These are phyloP conservation scores for Heliosperma pusillum DNA, from an alignment of 148 eudicot genomes.

Conservation along the genomic window DNA sequence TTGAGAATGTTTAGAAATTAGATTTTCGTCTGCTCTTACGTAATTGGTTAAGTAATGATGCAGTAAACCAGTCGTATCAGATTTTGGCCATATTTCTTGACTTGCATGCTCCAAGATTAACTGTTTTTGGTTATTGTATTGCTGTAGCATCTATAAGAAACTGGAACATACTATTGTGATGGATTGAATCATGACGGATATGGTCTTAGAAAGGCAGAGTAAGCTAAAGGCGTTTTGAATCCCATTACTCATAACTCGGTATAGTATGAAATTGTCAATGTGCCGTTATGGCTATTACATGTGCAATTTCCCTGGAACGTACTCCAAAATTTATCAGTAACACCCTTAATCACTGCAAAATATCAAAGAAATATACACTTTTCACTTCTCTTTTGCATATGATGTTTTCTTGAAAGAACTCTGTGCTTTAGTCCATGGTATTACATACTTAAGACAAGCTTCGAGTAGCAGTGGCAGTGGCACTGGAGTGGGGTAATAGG, in stretches of 20 bases:
- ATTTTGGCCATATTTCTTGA: not conserved
- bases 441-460: not conserved
- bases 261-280: too few species aligned
- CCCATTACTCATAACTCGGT: too few species aligned
- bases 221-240: not conserved
- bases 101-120: not conserved
- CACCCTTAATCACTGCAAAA: too few species aligned
- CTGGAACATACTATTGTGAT: too few species aligned
- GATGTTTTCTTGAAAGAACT: too few species aligned
- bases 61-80: not conserved
- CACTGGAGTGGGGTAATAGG: not conserved
- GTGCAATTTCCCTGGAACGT: too few species aligned
- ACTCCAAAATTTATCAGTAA: too few species aligned
- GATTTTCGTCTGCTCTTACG: not conserved
- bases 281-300: too few species aligned
- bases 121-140: not conserved
- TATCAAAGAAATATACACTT: too few species aligned
- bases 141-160: too few species aligned
- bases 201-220: not conserved
- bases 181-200: not conserved
- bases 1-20: not conserved
- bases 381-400: too few species aligned
- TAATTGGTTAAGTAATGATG: not conserved
- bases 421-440: too few species aligned
- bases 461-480: not conserved